These are phyloP conservation scores for Sugiyamaella valdiviana DNA, from an alignment of 805 yeast species.

Conservation along the genomic window DNA sequence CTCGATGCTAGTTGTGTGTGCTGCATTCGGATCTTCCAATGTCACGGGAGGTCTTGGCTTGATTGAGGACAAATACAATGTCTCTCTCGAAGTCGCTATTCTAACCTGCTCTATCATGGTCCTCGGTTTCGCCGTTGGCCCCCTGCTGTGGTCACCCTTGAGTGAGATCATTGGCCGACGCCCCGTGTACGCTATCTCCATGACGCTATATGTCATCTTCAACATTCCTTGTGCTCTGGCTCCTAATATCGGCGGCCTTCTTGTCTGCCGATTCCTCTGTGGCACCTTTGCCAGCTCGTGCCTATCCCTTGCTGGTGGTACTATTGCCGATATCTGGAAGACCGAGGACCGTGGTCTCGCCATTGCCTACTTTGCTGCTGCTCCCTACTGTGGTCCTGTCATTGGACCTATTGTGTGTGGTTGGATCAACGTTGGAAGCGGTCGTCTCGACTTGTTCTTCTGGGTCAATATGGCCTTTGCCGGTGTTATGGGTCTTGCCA, in stretches of 20 bases:
- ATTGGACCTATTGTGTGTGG: conserved; percentile 86
- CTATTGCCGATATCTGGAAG: conserved; percentile 85
- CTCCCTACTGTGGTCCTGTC: conserved; percentile 91
- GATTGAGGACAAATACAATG: conserved; percentile 59
- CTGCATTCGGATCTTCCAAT: conserved; percentile 90
- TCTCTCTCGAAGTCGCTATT: conserved; percentile 70
- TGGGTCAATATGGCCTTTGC: conserved; percentile 95
- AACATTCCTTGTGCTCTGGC: conserved; percentile 84
- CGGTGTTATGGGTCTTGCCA: conserved; percentile 70
- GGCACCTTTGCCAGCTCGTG: conserved; percentile 86
- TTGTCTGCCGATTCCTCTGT: conserved; percentile 78
- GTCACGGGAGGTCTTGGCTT: conserved; percentile 79
- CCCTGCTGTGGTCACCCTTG: conserved; percentile 83
- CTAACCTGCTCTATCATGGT: conserved; percentile 84
- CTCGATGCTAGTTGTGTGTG: conserved; percentile 72
- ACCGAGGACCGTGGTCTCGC: conserved; percentile 78
- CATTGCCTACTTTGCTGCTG: conserved; percentile 84
- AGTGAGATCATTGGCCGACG: conserved; percentile 82
- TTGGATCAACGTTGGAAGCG: conserved; percentile 68
- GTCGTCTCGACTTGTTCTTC: conserved; percentile 55
- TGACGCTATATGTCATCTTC: conserved; percentile 67
- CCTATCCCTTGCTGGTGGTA: conserved; percentile 81
- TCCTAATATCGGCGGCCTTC: conserved; percentile 71
- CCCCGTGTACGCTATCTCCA: conserved; percentile 72
- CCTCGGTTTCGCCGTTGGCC: conserved; percentile 81